Evolutionary conservation across 352 stramenopile genomes (phyloP), one percentile per base, ranked within the genome.

Genomic region (Pythium inflatum): DNA sequence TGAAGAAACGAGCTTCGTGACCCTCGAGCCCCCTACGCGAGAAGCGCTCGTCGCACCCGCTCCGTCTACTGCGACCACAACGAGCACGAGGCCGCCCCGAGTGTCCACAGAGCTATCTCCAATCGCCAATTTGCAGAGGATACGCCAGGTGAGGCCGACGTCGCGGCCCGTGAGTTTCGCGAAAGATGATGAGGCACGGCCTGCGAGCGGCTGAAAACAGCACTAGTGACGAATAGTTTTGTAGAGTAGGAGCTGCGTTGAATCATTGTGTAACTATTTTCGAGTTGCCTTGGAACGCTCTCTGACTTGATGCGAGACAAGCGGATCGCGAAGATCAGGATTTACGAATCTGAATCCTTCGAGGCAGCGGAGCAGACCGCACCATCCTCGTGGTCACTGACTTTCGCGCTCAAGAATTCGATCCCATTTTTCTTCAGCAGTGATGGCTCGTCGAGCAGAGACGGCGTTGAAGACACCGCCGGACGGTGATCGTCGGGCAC

Each of bases 371-470:
- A n/a, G n/a, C n/a, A n/a, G n/a, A n/a, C 69, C 25, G 67, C 61
- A 38, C 30, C 53, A 64, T 69, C 65, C 48, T 53, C 59, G 60
- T 33, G 36, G 31, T 78, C 73, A n/a, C n/a, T n/a, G n/a, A 18
- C 85, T 61, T 49, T 89, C 74, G 12, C 45, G 60, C 24, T 69
- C 78, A 30, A 92, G 73, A 53, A 92, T 92, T 28, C 77, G 78
- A 69, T 92, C 85, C 85, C 85, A 92, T 65, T 92, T 92, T 51
- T 89, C 82, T 73, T 92, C 85, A 3, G 75, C 81, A 31, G 40
- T 69, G 14, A 73, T 55, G 27, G 48, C 34, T 67, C 61, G 34
- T 40, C 70, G 31, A 24, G 66, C 24, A 6, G 73, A 41, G 20
- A 66, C 48, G 1, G 56, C 46, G 38, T 72, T 66, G 57, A 72